Conservation (phyloP, 805 yeast genomes). For the Metschnikowia koreensis region DNA sequence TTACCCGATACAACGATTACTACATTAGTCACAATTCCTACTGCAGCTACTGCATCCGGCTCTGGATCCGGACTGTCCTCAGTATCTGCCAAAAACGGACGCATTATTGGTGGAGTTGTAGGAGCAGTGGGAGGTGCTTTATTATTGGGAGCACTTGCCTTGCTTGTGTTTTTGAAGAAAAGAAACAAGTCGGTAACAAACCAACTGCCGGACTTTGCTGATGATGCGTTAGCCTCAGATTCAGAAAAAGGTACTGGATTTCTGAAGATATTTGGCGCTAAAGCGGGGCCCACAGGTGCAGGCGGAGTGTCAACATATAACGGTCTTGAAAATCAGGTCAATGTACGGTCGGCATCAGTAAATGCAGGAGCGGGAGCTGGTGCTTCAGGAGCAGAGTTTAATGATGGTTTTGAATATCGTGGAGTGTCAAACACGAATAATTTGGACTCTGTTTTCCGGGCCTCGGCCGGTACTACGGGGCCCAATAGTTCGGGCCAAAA, state of each 20-base stretch:
- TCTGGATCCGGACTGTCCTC: constrained; percentile 7
- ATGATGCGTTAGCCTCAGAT: constrained; percentile 24
- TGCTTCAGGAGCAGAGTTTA: constrained; percentile 10
- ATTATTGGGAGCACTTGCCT: constrained; percentile 36
- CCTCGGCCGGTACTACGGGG: constrained; percentile 11
- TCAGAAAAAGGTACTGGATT: constrained; percentile 25
- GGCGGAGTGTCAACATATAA: constrained; percentile 20
- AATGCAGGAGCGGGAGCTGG: constrained; percentile 9
- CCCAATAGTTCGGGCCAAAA: constrained; percentile 14
- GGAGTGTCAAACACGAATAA: constrained; percentile 45
- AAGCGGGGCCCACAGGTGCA: constrained; percentile 18
- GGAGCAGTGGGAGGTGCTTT: constrained; percentile 47
- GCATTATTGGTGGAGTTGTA: constrained; percentile 45
- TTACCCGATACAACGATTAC: constrained; percentile 39
- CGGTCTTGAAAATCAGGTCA: constrained; percentile 30
- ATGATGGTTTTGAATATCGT: constrained; percentile 40
- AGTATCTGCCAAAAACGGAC: constrained; percentile 20
- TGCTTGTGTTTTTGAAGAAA: constrained; percentile 35
- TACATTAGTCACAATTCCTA: constrained; percentile 38
- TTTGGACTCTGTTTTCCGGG: constrained; percentile 38
- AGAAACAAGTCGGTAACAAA: constrained; percentile 33
- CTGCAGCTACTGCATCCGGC: constrained; percentile 22
- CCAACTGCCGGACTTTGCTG: constrained; percentile 45
- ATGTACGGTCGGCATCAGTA: constrained; percentile 16
- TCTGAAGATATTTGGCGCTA: constrained; percentile 31